These are phyloP conservation scores for Eragrostis tef DNA, from an alignment of 202 grass and related monocot species.

Conservation along the genomic window DNA sequence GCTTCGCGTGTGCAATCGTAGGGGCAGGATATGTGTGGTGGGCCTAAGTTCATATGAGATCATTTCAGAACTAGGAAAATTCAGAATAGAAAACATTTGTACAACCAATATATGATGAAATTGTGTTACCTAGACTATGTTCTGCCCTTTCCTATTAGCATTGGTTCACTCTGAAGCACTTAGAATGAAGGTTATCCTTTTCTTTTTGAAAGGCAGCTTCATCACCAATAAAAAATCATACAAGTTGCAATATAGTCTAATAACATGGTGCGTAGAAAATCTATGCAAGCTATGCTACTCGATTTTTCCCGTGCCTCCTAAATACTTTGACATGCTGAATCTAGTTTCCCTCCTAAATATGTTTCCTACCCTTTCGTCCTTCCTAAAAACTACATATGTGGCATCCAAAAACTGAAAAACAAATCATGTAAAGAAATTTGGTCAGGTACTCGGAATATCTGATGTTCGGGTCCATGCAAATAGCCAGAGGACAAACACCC, in stretches of 20 bases:
- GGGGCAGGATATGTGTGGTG: too few relatives aligned
- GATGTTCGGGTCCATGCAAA: not conserved
- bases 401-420: not conserved
- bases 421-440: not conserved
- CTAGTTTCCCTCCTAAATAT: not conserved
- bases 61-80: too few relatives aligned
- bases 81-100: too few relatives aligned
- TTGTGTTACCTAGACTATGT: too few relatives aligned
- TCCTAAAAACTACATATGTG: not conserved
- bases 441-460: not conserved
- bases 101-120: too few relatives aligned
- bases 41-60: too few relatives aligned
- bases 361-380: not conserved
- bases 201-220: too few relatives aligned
- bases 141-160: not conserved
- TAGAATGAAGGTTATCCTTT: not conserved
- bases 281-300: not conserved
- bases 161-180: not conserved
- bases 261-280: not conserved
- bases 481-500: not conserved
- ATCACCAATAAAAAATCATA: not conserved
- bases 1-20: too few relatives aligned
- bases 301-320: not conserved
- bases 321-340: not conserved
- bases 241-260: not conserved